Evolutionary conservation across 1,284 basidiomycete species (phyloP).

Genomic region (Cyathus olla): DNA sequence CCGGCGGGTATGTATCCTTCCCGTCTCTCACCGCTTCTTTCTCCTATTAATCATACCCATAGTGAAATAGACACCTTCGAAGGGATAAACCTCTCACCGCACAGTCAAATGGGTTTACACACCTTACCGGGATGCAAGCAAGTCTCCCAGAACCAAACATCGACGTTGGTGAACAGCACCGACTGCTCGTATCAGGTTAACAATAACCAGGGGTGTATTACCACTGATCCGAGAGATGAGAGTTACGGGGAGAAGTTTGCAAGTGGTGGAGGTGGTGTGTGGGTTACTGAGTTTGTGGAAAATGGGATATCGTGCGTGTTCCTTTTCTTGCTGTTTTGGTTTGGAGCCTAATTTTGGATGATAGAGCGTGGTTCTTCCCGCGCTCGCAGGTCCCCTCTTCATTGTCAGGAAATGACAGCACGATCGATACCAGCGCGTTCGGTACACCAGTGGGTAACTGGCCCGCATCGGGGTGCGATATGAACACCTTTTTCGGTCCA

Average conservation of each 20-base stretch:
- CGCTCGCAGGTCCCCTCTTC: conserved; percentile 60
- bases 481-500: conserved; percentile 69
- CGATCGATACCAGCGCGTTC: conserved; percentile 72
- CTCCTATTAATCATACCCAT: neutral
- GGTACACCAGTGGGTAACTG: conserved; percentile 80
- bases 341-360: neutral
- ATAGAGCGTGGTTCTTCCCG: conserved; percentile 82
- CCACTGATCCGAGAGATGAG: conserved; percentile 59
- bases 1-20: conserved; percentile 58
- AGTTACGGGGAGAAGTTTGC: conserved; percentile 79
- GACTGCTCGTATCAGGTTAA: conserved; percentile 69
- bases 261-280: conserved; percentile 74
- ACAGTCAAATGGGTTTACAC: conserved; percentile 79
- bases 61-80: conserved; percentile 84
- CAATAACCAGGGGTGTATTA: conserved; percentile 71
- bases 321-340: conserved; percentile 1
- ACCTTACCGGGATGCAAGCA: conserved; percentile 71
- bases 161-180: conserved; percentile 65
- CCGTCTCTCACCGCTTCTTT: neutral
- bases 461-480: conserved; percentile 68
- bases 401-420: conserved; percentile 62
- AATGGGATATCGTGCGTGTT: conserved; percentile 69
- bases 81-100: conserved; percentile 71
- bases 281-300: conserved; percentile 76
- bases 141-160: conserved; percentile 59